Evolutionary conservation across 2,329 filamentous ascomycete genomes (phyloP), one percentile per base, ranked within the genome.

Genomic region (Chaetomium sp.): DNA sequence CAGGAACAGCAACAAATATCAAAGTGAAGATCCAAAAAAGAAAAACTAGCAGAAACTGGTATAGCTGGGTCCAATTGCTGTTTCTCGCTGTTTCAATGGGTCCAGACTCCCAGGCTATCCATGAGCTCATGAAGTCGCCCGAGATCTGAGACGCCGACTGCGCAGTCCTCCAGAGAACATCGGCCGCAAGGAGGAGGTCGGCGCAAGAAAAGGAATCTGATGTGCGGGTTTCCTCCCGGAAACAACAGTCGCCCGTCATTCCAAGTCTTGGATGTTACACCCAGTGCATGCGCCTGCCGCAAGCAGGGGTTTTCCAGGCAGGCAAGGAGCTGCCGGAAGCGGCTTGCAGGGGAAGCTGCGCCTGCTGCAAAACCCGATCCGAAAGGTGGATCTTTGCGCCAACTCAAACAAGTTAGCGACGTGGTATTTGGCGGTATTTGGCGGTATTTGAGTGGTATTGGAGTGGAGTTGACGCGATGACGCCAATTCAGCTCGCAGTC

Each of bases 101-200:
- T 45, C 58, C 61, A 60, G 50, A 25, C 57, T 19, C 9, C 45
- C 38, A 42, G 38, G 38, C 6, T 42, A 42, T 42, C 38, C 57
- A 58, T 60, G 35, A 54, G 63, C n/a, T 56, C 53, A 38, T 38
- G 53, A 21, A 60, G 12, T 42, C 27, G 31, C 33, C 61, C 49
- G 27, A 57, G 57, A 66, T 58, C 64, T 67, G 68, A 68, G 69
- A 70, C 66, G 65, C 47, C 63, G 54, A 59, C 65, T 16, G 31
- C 27, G 31, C 31, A 23, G 53, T 38, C 31, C n/a, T 53, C 56
- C 53, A 57, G 27, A 62, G 53, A n/a, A 29, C n/a, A n/a, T n/a
- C n/a, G 6, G 27, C 6, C 27, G 27, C 27, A 29, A 29, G 27
- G 27, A 62, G 55, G 31, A 56, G 29, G 33, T 13, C 33, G 56